Base-by-base conservation (phyloP, 768 basidiomycete species). In the Lentinula detonsa region DNA sequence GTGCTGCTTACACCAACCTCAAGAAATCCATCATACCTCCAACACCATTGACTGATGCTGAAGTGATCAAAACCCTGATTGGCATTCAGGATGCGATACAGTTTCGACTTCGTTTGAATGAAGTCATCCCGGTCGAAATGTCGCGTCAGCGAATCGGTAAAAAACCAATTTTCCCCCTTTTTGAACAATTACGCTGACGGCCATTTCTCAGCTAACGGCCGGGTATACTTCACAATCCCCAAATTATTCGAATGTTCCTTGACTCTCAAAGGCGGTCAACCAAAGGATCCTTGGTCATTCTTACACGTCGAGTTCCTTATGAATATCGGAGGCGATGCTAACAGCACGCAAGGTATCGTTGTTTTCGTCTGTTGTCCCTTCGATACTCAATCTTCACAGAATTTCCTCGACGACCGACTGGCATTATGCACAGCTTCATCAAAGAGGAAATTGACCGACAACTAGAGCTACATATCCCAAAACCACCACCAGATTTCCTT, bases 51-150 rank as follows among this genome's bases (percentile, higher is more conserved):
- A 86, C 85, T 10, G 88, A 93, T 67, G 72, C 76, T 1, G 79
- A 88, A 64, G 82, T 95, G 2, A 65, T 81, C 39, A 81, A 81
- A 65, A 90, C 87, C 0, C 73, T 97, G 49, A 70, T 71, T 28
- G 84, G 88, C 64, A 84, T 95, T 68, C 91, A 96, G 67, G 81
- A 87, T 65, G 81, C 83, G 9, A 88, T 95, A 64, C 86, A 87
- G 6, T 92, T 85, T 70, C 84, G 94, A 31, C 78, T 98, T 13
- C 82, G 88, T 40, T 83, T 91, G 75, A 76, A 81, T 21, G 95
- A 97, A 68, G 78, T 90, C 21, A 74, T 95, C 15, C 95, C 95
- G 1, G 77, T 88, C 18, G 90, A 93, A 69, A 90, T 95, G 91
- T 81, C 81, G 39, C 75, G 76, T 49, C 85, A 90, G 70, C 78